Base-by-base conservation (phyloP, 139 green algal genomes). In the Chlorella sp. region DNA sequence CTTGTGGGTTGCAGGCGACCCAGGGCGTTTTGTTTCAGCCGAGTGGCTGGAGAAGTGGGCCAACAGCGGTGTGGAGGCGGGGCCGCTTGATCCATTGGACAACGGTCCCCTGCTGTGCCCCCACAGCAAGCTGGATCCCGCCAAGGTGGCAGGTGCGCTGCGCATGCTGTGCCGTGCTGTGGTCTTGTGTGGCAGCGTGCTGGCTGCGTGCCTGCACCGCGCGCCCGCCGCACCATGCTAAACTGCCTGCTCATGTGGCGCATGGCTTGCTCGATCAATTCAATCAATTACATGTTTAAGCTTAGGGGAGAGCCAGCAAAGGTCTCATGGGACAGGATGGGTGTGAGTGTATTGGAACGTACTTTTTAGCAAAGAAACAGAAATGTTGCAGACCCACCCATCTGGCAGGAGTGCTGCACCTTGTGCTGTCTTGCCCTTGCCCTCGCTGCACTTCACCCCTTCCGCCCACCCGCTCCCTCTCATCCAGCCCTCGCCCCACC, bases 71-170 rank as follows among this genome's bases (percentile, higher is more conserved):
- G 83, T 71, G 30, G 87, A 86, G 42, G 87, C 91, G 28, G 86
- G 40, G 0, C 12, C 26, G 30, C 79, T 89, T 4, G 86, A 77
- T 18, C 90, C 91, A 21, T 83, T 97, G 2, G 91, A 96, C 78
- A 95, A 95, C 78, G 48, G 69, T 1, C 36, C 81, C 22, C 92
- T 97, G 83, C 81, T 94, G 68, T 97, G 96, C 88, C 39, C 85
- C 1, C 94, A 96, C 81, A 85, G 88, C 60, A 89, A 89, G 75
- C 92, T 97, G 30, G 91, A 94, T 88, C 94, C 95, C 0, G 32
- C 37, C 85, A 93, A 93, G 84, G 48, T 90, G 7, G 21, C 71
- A 28, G 76, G 89, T 88, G 61, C 12, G 64, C 64, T 71, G 64
- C 64, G 21, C 21, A 71, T 4, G 64, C 64, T 71, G 64, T 32